Conservation (phyloP, 75 land plant genomes). For the Azolla pinnata region DNA sequence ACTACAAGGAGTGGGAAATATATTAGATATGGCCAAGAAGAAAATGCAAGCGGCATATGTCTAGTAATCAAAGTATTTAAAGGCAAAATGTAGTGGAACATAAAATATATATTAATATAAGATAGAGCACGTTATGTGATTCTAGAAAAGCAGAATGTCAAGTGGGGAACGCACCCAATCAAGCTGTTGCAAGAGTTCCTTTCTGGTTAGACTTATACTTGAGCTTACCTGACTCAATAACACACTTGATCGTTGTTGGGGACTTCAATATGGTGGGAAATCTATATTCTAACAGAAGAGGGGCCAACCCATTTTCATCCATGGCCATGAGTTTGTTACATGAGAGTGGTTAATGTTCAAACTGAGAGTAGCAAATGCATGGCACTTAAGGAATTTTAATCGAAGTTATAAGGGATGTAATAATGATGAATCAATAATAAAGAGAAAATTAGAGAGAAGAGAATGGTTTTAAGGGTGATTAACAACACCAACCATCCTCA, state of each 20-base stretch:
- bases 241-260: not conserved
- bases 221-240: not conserved
- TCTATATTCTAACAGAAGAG: not conserved
- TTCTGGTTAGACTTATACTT: not conserved
- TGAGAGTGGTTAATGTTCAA: no score
- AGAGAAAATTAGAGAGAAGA: no score
- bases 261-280: not conserved
- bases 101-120: not conserved
- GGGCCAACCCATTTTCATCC: not conserved
- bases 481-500: no score
- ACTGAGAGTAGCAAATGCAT: not conserved
- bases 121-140: not conserved
- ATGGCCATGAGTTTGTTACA: not conserved
- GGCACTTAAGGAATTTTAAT: not conserved
- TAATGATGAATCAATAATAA: no score
- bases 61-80: not conserved
- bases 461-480: no score
- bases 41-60: not conserved
- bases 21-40: not conserved
- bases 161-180: not conserved
- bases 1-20: not conserved
- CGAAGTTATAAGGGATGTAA: no score
- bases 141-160: not conserved
- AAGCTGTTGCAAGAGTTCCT: not conserved
- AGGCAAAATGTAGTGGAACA: not conserved